Percentiles rank a stretch among this genome's conserved stretches.
Conservation (phyloP, 2,329 filamentous ascomycete genomes). For the Microsporum canis region DNA sequence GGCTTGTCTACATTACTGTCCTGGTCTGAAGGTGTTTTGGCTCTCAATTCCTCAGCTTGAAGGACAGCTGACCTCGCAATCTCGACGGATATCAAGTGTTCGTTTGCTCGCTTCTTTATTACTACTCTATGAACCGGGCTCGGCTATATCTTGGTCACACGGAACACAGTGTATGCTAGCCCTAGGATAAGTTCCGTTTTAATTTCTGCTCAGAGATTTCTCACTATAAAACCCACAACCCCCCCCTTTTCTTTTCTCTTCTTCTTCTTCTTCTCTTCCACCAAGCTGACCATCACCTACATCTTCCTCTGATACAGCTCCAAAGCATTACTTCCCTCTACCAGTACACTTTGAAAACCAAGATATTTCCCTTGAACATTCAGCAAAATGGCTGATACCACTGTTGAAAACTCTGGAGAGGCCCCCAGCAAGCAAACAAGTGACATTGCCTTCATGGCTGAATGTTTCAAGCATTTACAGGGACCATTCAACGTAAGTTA, state of each 20-base stretch:
- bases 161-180: neutral
- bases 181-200: neutral
- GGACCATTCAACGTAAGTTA: conserved; percentile 13
- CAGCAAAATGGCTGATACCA: conserved; percentile 10
- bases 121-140: neutral
- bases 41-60: neutral
- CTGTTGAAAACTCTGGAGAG: neutral
- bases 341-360: neutral
- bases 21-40: neutral
- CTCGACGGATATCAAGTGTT: neutral
- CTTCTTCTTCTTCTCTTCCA: neutral
- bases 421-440: neutral
- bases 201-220: neutral
- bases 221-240: neutral
- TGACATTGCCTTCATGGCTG: conserved; percentile 19
- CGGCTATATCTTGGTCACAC: neutral
- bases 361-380: neutral
- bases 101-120: neutral
- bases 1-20: neutral
- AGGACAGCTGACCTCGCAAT: neutral
- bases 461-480: conserved; percentile 19
- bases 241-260: neutral
- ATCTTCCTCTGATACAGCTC: neutral
- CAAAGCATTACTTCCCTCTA: neutral
- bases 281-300: neutral